These are phyloP conservation scores for Globisporangium nodosum DNA, from an alignment of 352 stramenopile genomes.

Conservation along the genomic window DNA sequence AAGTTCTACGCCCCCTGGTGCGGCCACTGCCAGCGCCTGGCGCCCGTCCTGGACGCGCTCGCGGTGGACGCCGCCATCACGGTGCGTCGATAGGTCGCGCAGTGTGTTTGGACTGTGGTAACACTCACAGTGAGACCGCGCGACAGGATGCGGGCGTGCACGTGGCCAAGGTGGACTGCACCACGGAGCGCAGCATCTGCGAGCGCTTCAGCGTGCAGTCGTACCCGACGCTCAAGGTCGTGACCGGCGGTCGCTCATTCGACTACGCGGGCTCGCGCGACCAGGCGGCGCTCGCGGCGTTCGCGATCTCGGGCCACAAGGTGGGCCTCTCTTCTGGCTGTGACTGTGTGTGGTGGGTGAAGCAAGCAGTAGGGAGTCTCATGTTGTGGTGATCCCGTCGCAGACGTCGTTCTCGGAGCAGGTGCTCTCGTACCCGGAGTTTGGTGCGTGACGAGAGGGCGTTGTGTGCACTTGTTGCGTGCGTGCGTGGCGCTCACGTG, in stretches of 20 bases:
- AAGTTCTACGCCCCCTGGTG: constrained; percentile 88
- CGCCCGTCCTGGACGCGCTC: constrained; percentile 55
- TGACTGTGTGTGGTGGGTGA: background rate
- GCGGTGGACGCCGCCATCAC: constrained; percentile 29
- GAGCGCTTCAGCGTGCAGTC: constrained; percentile 76
- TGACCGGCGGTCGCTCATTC: constrained; percentile 51
- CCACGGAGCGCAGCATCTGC: constrained; percentile 60
- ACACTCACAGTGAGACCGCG: background rate
- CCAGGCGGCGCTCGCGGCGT: constrained; percentile 44
- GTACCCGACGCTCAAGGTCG: constrained; percentile 80
- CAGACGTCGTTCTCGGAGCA: constrained; percentile 42
- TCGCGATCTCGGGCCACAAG: constrained; percentile 57
- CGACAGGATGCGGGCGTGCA: constrained; percentile 27
- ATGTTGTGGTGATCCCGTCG: background rate
- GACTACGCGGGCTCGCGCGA: constrained; percentile 70
- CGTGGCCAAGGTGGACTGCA: constrained; percentile 79
- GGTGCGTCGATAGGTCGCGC: constrained; percentile 9
- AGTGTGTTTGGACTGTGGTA: background rate
- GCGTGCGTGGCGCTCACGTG: background rate
- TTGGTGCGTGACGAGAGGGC: constrained; percentile 23
- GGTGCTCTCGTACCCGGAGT: constrained; percentile 52
- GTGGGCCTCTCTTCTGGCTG: constrained; percentile 15
- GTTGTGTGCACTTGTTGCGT: background rate
- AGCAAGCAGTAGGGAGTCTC: too few species aligned
- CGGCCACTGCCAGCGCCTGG: constrained; percentile 79